Evolutionary conservation across 345 rosid species (phyloP), one percentile per base, ranked within the genome.

Genomic region (Gossypium anomalum): DNA sequence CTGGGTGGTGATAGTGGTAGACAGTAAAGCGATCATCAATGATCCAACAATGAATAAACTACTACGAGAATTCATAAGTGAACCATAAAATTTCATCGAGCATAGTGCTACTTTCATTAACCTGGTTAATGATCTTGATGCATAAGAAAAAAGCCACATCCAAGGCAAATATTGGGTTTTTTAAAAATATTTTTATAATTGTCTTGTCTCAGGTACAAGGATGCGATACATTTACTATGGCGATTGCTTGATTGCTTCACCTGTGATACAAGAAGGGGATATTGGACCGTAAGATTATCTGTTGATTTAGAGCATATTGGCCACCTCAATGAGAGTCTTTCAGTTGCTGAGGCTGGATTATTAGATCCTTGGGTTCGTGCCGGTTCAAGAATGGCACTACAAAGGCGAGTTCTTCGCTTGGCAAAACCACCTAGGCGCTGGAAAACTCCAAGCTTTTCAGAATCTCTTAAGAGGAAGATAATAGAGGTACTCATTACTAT

Each of bases 371-470:
- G 92, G 93, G 90, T 94, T 29, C 97, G 95, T 84, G 93, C 98
- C 78, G 98, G 98, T 85, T 89, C 95, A 68, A 89, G 85, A 81
- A 65, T 91, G 80, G 91, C 97, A 61, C 77, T 91, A 72, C 98
- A 92, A 75, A 87, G 89, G 76, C 90, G 96, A 68, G 86, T 89
- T 72, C 87, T 94, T 83, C 93, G 92, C 60, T 76, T 92, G 71
- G 95, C 87, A 71, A 94, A 89, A 87, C 98, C 98, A 74, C 98
- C 98, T 66, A 91, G 98, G 82, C 92, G 98, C 72, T 94, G 98
- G 98, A 94, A 85, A 87, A 77, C 77, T 82, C 98, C 98, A 23
- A 81, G 86, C 59, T 92, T 89, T 79, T 66, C 87, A 59, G 79
- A 78, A 44, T 87, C 78, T 51, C 48, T 85, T 22, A 85, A 83